Evolutionary conservation across 2,329 filamentous ascomycete species (phyloP).

Genomic region (Neoscytalidium dimidiatum): DNA sequence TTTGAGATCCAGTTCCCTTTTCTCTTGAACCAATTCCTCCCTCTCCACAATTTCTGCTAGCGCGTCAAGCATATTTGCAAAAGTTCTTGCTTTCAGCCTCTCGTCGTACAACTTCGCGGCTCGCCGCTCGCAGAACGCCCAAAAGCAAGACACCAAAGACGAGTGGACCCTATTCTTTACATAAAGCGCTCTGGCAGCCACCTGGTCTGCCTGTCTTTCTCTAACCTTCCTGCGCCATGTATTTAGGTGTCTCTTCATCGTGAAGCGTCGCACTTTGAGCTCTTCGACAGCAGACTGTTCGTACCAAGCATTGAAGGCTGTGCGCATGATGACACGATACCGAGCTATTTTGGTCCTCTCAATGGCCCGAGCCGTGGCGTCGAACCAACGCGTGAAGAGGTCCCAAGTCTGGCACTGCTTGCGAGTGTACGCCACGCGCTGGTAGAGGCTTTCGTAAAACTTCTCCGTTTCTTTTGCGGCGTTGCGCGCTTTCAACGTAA

Average conservation of each 20-base stretch:
- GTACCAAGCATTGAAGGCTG: constrained; percentile 70
- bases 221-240: constrained; percentile 52
- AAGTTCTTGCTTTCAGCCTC: constrained; percentile 28
- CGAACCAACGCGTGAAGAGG: constrained; percentile 70
- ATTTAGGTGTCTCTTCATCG: constrained; percentile 55
- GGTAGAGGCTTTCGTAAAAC: constrained; percentile 59
- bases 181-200: constrained; percentile 32
- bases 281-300: constrained; percentile 65
- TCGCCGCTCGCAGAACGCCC: constrained; percentile 35
- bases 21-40: constrained; percentile 25
- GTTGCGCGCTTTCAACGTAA: background rate
- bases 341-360: constrained; percentile 68
- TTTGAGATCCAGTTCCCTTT: constrained; percentile 28
- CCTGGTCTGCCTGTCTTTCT: constrained; percentile 37
- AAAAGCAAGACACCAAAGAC: constrained; percentile 40
- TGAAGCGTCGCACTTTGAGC: constrained; percentile 53
- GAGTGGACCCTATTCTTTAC: constrained; percentile 35
- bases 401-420: constrained; percentile 66
- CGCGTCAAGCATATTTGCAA: constrained; percentile 33
- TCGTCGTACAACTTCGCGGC: constrained; percentile 36
- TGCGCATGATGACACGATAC: constrained; percentile 68
- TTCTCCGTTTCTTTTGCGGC: constrained; percentile 9
- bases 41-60: constrained; percentile 29
- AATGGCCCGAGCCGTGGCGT: constrained; percentile 64
- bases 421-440: constrained; percentile 63